Evolutionary conservation across 306 rosid genomes (phyloP).

Genomic region (Rosa lucieae): DNA sequence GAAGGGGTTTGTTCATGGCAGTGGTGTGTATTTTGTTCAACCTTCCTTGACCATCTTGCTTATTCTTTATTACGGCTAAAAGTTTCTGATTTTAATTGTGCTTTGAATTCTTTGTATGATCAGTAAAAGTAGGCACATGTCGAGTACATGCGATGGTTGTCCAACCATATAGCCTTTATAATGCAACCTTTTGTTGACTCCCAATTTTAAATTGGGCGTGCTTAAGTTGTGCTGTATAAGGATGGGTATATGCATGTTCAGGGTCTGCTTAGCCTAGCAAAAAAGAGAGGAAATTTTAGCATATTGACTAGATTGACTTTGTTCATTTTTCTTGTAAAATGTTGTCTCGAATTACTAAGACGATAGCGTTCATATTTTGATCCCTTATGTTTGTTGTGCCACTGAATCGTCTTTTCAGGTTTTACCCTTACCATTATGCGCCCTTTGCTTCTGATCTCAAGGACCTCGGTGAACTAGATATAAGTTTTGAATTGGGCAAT

Average conservation of each 20-base stretch:
- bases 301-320: not conserved
- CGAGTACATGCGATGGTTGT: not conserved
- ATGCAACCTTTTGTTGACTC: not conserved
- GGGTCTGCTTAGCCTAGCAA: not conserved
- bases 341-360: not conserved
- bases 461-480: slow-evolving; percentile 67
- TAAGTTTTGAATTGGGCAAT: slow-evolving; percentile 64
- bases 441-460: slow-evolving; percentile 97
- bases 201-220: not conserved
- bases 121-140: not conserved
- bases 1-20: slow-evolving; percentile 99
- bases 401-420: slow-evolving; percentile 49
- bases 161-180: not conserved
- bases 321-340: not conserved
- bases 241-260: not conserved
- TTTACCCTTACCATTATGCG: slow-evolving; percentile 97
- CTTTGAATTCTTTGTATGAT: not conserved
- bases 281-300: not conserved
- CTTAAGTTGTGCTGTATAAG: not conserved
- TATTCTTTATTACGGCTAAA: not conserved
- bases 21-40: slow-evolving; percentile 60
- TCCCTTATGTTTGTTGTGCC: not conserved
- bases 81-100: not conserved
- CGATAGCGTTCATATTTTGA: not conserved
- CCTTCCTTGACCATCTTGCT: not conserved